These are phyloP conservation scores for Effrenium voratum DNA, from an alignment of 73 alveolate species.

Conservation along the genomic window DNA sequence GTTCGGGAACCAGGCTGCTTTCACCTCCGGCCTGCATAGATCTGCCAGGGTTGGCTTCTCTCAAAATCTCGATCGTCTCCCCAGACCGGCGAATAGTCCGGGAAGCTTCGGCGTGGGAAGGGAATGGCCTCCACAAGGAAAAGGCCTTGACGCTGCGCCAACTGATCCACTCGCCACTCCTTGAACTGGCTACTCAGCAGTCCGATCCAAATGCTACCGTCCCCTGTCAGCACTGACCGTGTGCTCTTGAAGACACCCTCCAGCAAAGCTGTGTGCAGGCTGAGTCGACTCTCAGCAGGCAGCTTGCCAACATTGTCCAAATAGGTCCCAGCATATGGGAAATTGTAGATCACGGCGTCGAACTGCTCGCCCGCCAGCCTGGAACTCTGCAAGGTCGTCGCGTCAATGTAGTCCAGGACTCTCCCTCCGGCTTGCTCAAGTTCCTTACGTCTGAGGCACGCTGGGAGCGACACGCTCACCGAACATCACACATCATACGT, in stretches of 20 bases:
- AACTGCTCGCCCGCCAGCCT: constrained; percentile 6
- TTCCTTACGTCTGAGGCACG: neutral
- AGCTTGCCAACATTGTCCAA: neutral
- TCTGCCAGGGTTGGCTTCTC: constrained; percentile 42
- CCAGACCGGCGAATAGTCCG: constrained; percentile 45
- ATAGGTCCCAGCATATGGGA: constrained; percentile 45
- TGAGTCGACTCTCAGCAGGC: neutral
- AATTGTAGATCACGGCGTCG: constrained; percentile 30
- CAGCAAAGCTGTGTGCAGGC: neutral
- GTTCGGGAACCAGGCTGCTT: neutral
- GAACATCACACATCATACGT: too few relatives aligned
- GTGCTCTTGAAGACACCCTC: constrained; percentile 18
- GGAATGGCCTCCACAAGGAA: neutral
- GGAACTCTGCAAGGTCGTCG: neutral
- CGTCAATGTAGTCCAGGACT: constrained; percentile 18
- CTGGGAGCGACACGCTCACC: too few relatives aligned
- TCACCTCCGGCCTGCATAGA: constrained; percentile 23
- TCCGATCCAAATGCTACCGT: constrained; percentile 40
- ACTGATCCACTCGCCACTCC: neutral
- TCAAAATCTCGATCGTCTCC: constrained; percentile 58
- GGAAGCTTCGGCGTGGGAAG: constrained; percentile 7
- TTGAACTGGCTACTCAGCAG: neutral
- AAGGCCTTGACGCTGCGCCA: neutral
- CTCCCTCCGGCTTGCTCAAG: constrained; percentile 6
- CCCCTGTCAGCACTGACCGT: neutral